These are phyloP conservation scores for Scheffersomyces quercinus DNA, from an alignment of 1,139 yeast genomes.

Conservation along the genomic window DNA sequence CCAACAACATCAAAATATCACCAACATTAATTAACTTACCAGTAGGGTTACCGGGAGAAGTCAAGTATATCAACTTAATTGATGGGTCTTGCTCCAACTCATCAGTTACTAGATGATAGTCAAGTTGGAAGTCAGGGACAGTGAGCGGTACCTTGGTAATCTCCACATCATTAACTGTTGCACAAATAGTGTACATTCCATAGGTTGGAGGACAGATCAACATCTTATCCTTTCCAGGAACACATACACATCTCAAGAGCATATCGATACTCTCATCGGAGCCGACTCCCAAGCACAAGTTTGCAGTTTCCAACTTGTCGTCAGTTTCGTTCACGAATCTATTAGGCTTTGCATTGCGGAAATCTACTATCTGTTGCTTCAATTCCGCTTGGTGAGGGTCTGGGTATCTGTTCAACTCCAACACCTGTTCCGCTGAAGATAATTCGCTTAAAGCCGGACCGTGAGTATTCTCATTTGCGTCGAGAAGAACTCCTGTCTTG, in stretches of 20 bases:
- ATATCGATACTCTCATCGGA: conserved; percentile 96
- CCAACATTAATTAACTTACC: conserved; percentile 59
- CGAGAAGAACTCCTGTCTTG: conserved; percentile 79
- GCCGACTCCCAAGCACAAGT: conserved; percentile 92
- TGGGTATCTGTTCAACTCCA: conserved; percentile 85
- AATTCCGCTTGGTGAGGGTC: conserved; percentile 92
- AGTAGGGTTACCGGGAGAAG: conserved; percentile 99
- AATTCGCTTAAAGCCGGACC: conserved; percentile 68
- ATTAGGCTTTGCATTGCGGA: conserved; percentile 59
- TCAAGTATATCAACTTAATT: conserved; percentile 76
- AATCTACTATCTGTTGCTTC: conserved; percentile 68
- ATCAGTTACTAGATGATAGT: conserved; percentile 55
- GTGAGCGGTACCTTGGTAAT: conserved; percentile 67
- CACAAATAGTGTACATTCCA: conserved; percentile 94
- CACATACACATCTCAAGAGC: conserved; percentile 79
- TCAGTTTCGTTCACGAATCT: conserved; percentile 15
- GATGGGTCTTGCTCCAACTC: conserved; percentile 54
- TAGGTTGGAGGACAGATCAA: conserved; percentile 93
- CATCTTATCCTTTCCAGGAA: conserved; percentile 80
- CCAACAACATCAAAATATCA: conserved; percentile 52
- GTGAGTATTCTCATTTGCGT: conserved; percentile 94
- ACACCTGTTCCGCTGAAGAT: conserved; percentile 23
- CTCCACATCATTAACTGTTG: conserved; percentile 83
- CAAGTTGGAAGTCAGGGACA: conserved; percentile 64
- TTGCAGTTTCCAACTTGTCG: conserved; percentile 53